Evolutionary conservation across 495 filamentous ascomycete genomes (phyloP), one percentile per base, ranked within the genome.

Genomic region (Penicillium dipodomyicola): DNA sequence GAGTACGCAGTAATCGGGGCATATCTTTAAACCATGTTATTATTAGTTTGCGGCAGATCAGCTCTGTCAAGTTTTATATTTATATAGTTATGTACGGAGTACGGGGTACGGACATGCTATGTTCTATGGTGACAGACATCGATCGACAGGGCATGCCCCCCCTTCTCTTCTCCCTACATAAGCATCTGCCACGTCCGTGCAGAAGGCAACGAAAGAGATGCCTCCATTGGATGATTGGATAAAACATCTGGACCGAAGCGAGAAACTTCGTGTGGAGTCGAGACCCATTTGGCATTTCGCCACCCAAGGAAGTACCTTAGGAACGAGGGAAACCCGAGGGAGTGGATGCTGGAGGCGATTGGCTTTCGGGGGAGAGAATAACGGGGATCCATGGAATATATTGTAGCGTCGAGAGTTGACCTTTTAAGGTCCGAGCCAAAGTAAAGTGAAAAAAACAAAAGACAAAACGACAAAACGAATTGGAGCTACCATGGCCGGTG

Each of bases 11-110:
- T 17, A 29, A 9, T 47, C 52, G 52, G 52, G 22, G 30, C 14
- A 54, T 54, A 54, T 54, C 15, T 54, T 7, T 8, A 40, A 54
- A 53, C 40, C 30, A 54, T 47, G 43, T 54, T 52, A 43, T 32
- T 27, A 32, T 35, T 53, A 35, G 41, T 51, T 40, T 29, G 14
- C 40, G 29, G 35, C 15, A 45, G 40, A 35, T 52, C 37, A 53
- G 27, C 39, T 52, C 39, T 53, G n/a, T 54, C 20, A 46, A 41
- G n/a, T 30, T 29, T 52, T 19, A 32, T 48, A 19, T 48, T 5
- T 27, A 7, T 41, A 29, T 22, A 43, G 22, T 19, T 43, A 22
- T 22, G 22, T 22, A 39, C 29, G 29, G 29, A 10, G 35, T 37
- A 15, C 29, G 29, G 29, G 29, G 35, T 37, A 15, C 11, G 9